Evolutionary conservation across 2,329 filamentous ascomycete species (phyloP).

Genomic region (Didymella pomorum): DNA sequence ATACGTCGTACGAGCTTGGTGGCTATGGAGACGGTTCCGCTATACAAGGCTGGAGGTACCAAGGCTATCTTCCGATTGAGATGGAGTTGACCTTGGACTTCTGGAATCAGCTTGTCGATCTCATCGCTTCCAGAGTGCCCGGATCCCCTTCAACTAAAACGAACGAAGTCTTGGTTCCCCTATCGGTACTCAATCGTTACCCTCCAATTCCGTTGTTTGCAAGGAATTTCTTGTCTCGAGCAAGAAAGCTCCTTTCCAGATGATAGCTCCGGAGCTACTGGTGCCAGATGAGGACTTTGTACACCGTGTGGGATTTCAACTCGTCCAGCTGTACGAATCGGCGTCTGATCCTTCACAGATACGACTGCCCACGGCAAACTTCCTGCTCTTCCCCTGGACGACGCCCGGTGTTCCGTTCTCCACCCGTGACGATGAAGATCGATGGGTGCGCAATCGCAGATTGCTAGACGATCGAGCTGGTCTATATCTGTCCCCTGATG

Average conservation of each 20-base stretch:
- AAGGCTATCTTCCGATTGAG: not conserved
- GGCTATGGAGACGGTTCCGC: slow-evolving; percentile 2
- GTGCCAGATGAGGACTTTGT: slow-evolving; percentile 7
- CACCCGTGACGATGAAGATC: slow-evolving; percentile 5
- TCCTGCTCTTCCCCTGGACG: slow-evolving; percentile 10
- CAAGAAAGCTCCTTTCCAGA: slow-evolving; percentile 7
- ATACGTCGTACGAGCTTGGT: slow-evolving; percentile 1
- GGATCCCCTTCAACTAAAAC: slow-evolving; percentile 1
- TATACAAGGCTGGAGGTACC: slow-evolving; percentile 5
- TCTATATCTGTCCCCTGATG: slow-evolving; percentile 7
- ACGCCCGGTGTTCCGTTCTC: slow-evolving; percentile 7
- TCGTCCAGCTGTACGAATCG: not conserved
- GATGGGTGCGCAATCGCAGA: slow-evolving; percentile 2
- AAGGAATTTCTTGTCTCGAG: slow-evolving; percentile 3
- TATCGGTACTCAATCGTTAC: slow-evolving; percentile 4
- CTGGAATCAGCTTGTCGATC: slow-evolving; percentile 4
- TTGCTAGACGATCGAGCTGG: slow-evolving; percentile 9
- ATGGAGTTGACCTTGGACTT: not conserved
- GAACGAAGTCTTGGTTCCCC: slow-evolving; percentile 1
- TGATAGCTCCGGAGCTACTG: slow-evolving; percentile 5
- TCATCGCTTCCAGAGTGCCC: slow-evolving; percentile 3
- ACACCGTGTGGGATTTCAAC: slow-evolving; percentile 8
- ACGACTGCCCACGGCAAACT: not conserved
- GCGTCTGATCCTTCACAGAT: not conserved
- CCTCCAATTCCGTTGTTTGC: slow-evolving; percentile 12